These are phyloP conservation scores for Neoboletus subvelutipes DNA, from an alignment of 768 basidiomycete species.

Conservation along the genomic window DNA sequence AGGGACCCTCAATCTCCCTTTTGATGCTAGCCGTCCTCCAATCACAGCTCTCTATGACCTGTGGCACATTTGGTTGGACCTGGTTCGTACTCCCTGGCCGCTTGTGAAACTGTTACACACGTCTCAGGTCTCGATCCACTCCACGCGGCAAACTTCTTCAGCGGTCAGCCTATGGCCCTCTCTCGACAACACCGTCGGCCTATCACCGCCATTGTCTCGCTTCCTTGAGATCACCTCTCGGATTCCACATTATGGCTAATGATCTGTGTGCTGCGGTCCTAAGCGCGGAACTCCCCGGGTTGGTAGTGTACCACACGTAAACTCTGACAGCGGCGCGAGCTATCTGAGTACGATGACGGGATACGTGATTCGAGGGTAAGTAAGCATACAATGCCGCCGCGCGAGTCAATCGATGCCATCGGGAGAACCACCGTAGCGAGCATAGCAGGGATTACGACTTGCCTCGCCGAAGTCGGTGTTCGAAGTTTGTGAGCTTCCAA, in stretches of 20 bases:
- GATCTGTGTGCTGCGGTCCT: constrained; percentile 12
- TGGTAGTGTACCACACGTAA: constrained; percentile 26
- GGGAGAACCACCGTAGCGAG: constrained; percentile 21
- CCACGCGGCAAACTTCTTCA: constrained; percentile 23
- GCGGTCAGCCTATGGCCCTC: constrained; percentile 10
- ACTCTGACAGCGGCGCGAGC: constrained; percentile 28
- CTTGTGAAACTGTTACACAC: neutral
- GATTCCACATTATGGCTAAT: constrained; percentile 5
- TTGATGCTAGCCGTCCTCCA: neutral
- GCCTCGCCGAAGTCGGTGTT: constrained; percentile 16
- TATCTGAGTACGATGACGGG: constrained; percentile 17
- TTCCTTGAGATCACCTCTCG: constrained; percentile 19
- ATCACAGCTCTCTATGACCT: neutral
- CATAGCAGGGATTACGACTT: constrained; percentile 15
- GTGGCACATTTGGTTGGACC: neutral
- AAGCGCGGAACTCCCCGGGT: constrained; percentile 7
- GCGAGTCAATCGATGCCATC: constrained; percentile 32
- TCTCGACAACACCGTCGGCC: constrained; percentile 12
- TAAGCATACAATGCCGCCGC: constrained; percentile 18
- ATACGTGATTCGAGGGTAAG: constrained; percentile 32
- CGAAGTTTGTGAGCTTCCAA: constrained; percentile 16
- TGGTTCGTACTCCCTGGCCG: neutral
- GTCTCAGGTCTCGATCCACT: constrained; percentile 14
- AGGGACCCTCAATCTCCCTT: neutral
- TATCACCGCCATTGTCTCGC: constrained; percentile 30